phyloP scores from a whole-genome alignment of 139 green algal genomes.

The Spirogloea muscicola region DNA sequence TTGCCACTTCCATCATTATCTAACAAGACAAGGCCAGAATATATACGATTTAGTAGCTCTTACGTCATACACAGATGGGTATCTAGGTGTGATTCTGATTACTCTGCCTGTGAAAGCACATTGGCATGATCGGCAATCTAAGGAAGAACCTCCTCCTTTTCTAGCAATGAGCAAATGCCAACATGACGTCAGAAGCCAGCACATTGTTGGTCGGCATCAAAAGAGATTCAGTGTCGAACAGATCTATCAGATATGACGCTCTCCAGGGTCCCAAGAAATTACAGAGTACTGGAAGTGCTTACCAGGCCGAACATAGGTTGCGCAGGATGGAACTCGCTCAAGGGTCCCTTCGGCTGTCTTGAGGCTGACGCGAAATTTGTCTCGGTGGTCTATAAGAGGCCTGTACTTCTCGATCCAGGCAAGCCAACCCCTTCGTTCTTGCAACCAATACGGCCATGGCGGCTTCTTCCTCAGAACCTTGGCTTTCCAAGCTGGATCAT shows the following conservation, averaged over 20 bases:
- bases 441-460: conserved; percentile 20
- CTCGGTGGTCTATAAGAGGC: conserved; percentile 1
- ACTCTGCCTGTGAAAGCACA: too few relatives aligned
- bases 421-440: conserved; percentile 1
- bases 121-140: too few relatives aligned
- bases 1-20: too few relatives aligned
- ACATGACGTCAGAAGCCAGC: neutral
- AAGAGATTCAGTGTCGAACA: neutral
- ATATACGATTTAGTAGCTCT: too few relatives aligned
- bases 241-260: neutral
- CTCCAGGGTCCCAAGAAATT: neutral
- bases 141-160: neutral
- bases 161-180: too few relatives aligned
- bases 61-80: too few relatives aligned
- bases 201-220: too few relatives aligned
- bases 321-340: conserved; percentile 15
- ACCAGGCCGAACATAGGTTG: conserved; percentile 10
- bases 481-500: conserved; percentile 9
- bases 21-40: too few relatives aligned
- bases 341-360: conserved; percentile 11
- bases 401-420: conserved; percentile 13
- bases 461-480: conserved; percentile 8
- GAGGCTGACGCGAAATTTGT: conserved; percentile 10
- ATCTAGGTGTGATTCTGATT: too few relatives aligned
- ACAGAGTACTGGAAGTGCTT: too few relatives aligned